Evolutionary conservation across 805 yeast species (phyloP).

Genomic region (Grigorovia jiainica): DNA sequence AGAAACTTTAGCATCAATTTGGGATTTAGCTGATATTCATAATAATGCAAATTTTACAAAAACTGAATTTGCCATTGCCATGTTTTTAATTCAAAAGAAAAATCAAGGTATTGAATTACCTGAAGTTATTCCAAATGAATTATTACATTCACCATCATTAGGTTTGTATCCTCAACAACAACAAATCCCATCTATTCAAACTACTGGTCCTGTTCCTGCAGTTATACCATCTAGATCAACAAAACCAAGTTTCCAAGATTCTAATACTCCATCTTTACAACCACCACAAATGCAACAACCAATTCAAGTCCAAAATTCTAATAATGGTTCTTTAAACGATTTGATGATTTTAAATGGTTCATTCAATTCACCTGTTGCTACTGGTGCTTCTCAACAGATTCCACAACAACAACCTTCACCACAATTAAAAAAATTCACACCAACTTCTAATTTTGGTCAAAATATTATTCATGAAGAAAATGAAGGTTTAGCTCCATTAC

Average conservation of each 20-base stretch:
- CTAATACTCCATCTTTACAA: slow-evolving; percentile 4
- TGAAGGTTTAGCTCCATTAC: slow-evolving; percentile 22
- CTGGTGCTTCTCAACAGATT: not conserved
- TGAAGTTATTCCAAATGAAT: slow-evolving; percentile 58
- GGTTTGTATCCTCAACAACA: slow-evolving; percentile 16
- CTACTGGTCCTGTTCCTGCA: slow-evolving; percentile 16
- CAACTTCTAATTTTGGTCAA: slow-evolving; percentile 83
- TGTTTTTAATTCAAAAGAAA: slow-evolving; percentile 82
- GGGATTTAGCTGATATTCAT: slow-evolving; percentile 91
- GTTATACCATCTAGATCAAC: slow-evolving; percentile 32
- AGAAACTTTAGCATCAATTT: slow-evolving; percentile 73
- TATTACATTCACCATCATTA: slow-evolving; percentile 34
- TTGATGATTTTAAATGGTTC: slow-evolving; percentile 50
- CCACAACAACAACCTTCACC: slow-evolving; percentile 12
- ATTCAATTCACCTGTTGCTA: slow-evolving; percentile 33
- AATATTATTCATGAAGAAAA: slow-evolving; percentile 37
- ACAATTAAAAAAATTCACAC: slow-evolving; percentile 48
- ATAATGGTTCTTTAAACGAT: slow-evolving; percentile 52
- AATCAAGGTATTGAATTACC: slow-evolving; percentile 75
- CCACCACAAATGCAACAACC: slow-evolving; percentile 6
- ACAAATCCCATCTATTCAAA: slow-evolving; percentile 1
- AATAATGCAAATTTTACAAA: slow-evolving; percentile 74
- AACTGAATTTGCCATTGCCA: slow-evolving; percentile 84
- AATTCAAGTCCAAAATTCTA: slow-evolving; percentile 13
- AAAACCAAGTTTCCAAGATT: slow-evolving; percentile 26